These are phyloP conservation scores for Termitomyces sp. DNA, from an alignment of 768 basidiomycete species.

Conservation along the genomic window DNA sequence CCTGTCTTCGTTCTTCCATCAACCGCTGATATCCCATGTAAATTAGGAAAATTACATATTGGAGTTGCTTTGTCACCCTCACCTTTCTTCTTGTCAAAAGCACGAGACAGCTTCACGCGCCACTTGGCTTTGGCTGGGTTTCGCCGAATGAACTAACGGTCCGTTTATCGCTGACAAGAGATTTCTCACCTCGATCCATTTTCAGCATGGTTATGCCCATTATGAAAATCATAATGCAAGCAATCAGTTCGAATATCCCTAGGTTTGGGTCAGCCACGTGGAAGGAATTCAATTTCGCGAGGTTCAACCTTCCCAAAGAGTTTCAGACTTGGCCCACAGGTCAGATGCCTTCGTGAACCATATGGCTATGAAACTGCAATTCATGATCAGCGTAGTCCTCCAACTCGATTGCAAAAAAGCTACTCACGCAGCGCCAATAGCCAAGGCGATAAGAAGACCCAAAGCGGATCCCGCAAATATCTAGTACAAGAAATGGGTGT, in stretches of 20 bases:
- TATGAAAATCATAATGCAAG: constrained; percentile 77
- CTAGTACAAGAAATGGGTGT: constrained; percentile 25
- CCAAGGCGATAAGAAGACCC: constrained; percentile 75
- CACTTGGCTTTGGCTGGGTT: constrained; percentile 79
- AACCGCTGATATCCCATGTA: constrained; percentile 25
- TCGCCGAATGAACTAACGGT: background rate
- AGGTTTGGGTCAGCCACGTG: background rate
- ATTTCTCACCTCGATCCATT: constrained; percentile 62
- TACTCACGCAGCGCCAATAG: constrained; percentile 73
- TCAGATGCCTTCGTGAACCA: constrained; percentile 91
- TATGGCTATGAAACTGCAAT: constrained; percentile 69
- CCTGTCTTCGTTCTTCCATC: constrained; percentile 48
- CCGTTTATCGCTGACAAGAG: too few relatives aligned
- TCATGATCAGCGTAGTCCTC: background rate
- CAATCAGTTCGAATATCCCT: constrained; percentile 70
- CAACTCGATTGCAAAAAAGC: background rate
- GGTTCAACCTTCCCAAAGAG: constrained; percentile 83
- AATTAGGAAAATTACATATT: background rate
- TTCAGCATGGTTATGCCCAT: constrained; percentile 96
- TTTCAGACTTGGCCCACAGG: constrained; percentile 81
- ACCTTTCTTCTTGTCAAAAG: constrained; percentile 52
- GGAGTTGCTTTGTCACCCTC: background rate
- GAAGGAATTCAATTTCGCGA: background rate
- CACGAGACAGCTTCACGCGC: constrained; percentile 79
- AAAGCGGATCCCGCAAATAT: constrained; percentile 69